Percentiles rank a stretch among this genome's conserved stretches.
Evolutionary conservation across 345 rosid genomes (phyloP).

Genomic region (Eucalyptus tenuipes): DNA sequence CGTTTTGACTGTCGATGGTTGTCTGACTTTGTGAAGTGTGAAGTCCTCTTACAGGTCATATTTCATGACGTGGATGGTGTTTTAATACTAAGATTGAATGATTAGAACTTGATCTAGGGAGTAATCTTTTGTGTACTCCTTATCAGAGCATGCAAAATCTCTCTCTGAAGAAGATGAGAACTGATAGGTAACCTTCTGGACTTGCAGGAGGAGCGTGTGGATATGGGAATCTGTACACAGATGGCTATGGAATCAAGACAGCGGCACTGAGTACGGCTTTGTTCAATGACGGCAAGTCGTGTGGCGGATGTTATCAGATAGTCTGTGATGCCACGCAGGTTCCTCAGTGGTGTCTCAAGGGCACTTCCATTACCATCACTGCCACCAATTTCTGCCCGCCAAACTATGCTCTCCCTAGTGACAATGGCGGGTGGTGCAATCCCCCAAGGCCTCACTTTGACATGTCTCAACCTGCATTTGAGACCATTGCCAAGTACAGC

Average conservation of each 20-base stretch:
- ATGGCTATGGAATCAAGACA: slow-evolving; percentile 56
- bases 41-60: neutral
- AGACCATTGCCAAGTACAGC: slow-evolving; percentile 51
- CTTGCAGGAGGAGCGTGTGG: slow-evolving; percentile 77
- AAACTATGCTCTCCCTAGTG: slow-evolving; percentile 40
- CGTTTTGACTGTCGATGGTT: neutral
- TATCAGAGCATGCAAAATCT: neutral
- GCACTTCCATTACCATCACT: slow-evolving; percentile 49
- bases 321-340: slow-evolving; percentile 38
- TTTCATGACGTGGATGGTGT: neutral
- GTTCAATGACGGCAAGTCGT: slow-evolving; percentile 60
- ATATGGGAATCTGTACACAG: slow-evolving; percentile 54
- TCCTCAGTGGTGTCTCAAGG: slow-evolving; percentile 61
- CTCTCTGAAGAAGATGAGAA: neutral
- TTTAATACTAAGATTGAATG: neutral
- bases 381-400: slow-evolving; percentile 89
- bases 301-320: slow-evolving; percentile 73
- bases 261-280: slow-evolving; percentile 69
- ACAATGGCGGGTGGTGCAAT: slow-evolving; percentile 86
- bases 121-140: neutral
- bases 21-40: neutral
- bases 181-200: neutral
- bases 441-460: slow-evolving; percentile 72
- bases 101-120: neutral
- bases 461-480: slow-evolving; percentile 71